A percentile compares a stretch with the other conserved stretches of the same genome.
Conservation (phyloP, 441 rosid species). For the Euphorbia schlechtendalii region DNA sequence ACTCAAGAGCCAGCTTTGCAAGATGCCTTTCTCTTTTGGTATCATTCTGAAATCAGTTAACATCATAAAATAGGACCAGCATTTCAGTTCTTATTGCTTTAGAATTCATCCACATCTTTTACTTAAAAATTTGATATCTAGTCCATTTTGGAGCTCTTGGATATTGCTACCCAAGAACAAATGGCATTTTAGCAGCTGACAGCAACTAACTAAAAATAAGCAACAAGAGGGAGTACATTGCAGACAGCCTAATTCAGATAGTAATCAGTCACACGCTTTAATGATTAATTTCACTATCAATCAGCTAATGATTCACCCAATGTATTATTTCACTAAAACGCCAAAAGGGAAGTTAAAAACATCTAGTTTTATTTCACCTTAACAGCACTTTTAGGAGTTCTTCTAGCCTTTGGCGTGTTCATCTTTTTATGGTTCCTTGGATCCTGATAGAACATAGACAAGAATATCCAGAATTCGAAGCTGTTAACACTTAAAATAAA, state of each 20-base stretch:
- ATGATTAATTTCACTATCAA: neutral
- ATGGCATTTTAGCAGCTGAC: neutral
- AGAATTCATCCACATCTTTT: constrained; percentile 3
- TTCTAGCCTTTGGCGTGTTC: constrained; percentile 43
- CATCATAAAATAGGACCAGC: neutral
- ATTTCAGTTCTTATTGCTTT: neutral
- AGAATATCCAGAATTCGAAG: constrained; percentile 13
- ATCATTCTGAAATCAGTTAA: constrained; percentile 1
- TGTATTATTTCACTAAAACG: neutral
- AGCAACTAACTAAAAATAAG: neutral
- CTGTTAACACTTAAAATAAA: neutral
- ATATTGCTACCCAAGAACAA: constrained; percentile 4
- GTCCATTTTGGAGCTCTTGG: neutral
- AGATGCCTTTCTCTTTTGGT: neutral
- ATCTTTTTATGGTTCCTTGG: constrained; percentile 46
- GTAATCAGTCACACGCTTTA: neutral
- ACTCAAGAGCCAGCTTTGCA: neutral
- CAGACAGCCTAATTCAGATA: neutral
- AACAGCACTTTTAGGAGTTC: constrained; percentile 38
- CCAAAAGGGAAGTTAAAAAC: neutral
- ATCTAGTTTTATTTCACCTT: constrained; percentile 38
- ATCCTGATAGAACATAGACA: constrained; percentile 38
- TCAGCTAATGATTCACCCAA: neutral
- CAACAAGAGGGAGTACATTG: neutral
- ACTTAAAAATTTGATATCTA: neutral